Base-by-base conservation (phyloP, 306 rosid species). In the Carpinus viminea region DNA sequence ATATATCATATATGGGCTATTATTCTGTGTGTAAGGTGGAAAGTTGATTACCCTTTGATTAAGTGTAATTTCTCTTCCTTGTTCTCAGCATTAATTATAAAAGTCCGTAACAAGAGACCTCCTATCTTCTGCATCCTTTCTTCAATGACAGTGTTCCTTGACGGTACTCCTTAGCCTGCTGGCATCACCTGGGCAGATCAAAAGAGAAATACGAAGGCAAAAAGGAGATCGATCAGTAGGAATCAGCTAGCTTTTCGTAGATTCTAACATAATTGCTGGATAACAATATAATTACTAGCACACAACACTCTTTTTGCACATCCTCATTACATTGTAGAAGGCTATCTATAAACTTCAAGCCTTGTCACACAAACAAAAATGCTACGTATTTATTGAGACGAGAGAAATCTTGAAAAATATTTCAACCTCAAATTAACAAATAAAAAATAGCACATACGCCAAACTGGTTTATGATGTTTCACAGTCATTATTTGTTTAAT, bases 41-140 rank as follows among this genome's bases (percentile, higher is more conserved):
- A 70, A 47, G 48, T 47, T 64, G 43, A 75, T 34, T 46, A 55
- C 56, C 56, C 46, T 28, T 64, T 65, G 46, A 31, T 66, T 55
- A 75, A 16, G 0, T 10, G 78, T 28, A 50, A 68, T 68, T 62
- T 46, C 41, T 15, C 70, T 54, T 72, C 47, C 41, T 53, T 64
- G 45, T 61, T 75, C 54, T 24, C 52, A n/a, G 38, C 43, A 38
- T 41, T 24, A 24, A 24, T 24, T 41, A 51, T 28, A 45, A 56
- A 41, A 48, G 70, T 47, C 28, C 16, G 9, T 38, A 41, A 68
- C 21, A 43, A 66, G 53, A 73, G 48, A 75, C 61, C 65, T 20
- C 57, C 72, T 73, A 41, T 21, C 68, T 48, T 83, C 47, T 70
- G 80, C 79, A 53, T 68, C 57, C 46, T 71, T 60, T 76, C 82